phyloP scores from a whole-genome alignment of 2,329 filamentous ascomycete species.

The Aspergillus brunneoviolaceus region DNA sequence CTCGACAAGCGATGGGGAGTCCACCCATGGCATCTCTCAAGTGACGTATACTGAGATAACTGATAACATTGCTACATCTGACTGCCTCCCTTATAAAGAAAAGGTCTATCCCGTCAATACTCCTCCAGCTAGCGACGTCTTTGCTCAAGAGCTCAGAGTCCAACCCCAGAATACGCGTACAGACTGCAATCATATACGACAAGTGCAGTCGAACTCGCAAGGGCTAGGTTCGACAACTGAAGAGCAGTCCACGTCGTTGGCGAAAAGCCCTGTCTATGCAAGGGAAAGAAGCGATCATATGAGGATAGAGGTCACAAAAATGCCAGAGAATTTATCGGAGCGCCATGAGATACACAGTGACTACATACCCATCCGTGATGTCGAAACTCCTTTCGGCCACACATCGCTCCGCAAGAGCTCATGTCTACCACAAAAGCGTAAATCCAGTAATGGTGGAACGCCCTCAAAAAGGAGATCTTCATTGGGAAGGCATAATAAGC shows the following conservation, averaged over 20 bases:
- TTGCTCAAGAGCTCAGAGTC: background rate
- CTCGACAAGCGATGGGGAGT: background rate
- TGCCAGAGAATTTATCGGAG: background rate
- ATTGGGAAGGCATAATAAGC: no score
- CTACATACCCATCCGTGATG: no score
- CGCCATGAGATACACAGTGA: background rate
- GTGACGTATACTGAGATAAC: background rate
- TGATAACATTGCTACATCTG: conserved; percentile 2
- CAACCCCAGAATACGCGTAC: background rate
- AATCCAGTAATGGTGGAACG: background rate
- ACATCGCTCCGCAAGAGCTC: background rate
- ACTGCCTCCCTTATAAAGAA: background rate
- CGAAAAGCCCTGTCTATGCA: background rate
- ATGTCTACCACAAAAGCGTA: background rate
- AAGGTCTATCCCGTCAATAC: background rate
- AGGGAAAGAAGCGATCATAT: no score
- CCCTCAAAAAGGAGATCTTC: no score
- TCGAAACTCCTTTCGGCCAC: background rate
- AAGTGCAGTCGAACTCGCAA: no score
- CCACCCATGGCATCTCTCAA: background rate
- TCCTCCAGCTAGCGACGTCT: background rate
- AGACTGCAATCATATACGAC: background rate
- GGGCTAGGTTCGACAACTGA: background rate
- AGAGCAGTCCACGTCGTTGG: background rate
- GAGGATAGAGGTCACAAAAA: background rate